A percentile compares a stretch with the other conserved stretches of the same genome.
Evolutionary conservation across 345 rosid genomes (phyloP).

Genomic region (Arabidopsis suecica): DNA sequence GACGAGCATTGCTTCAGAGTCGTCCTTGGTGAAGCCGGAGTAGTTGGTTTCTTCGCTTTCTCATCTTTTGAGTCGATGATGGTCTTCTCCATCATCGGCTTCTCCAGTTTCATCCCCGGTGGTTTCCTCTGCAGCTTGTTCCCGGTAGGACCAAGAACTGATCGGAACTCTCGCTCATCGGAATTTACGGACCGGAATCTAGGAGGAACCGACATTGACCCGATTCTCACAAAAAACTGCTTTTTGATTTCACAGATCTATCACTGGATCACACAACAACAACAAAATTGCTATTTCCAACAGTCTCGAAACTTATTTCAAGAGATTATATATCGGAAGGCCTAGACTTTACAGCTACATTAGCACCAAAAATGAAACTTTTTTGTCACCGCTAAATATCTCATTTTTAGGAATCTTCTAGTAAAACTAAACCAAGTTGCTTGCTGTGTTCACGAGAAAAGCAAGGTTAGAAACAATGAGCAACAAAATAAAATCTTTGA

Average conservation of each 20-base stretch:
- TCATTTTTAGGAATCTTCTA: conserved; percentile 29
- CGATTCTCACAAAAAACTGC: not conserved
- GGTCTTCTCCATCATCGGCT: conserved; percentile 38
- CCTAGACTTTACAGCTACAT: conserved; percentile 35
- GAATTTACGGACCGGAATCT: conserved; percentile 57
- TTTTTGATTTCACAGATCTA: conserved; percentile 36
- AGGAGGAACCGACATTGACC: conserved; percentile 66
- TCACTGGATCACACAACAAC: conserved; percentile 25
- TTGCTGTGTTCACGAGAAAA: conserved; percentile 35
- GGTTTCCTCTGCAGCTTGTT: conserved; percentile 62
- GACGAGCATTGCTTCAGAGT: conserved; percentile 48
- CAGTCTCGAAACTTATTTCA: not conserved
- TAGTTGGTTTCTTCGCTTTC: conserved; percentile 38
- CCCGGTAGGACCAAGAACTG: conserved; percentile 61
- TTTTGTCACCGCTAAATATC: conserved; percentile 14
- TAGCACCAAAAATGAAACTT: conserved; percentile 20
- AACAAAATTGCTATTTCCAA: not conserved
- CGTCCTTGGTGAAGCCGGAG: conserved; percentile 42
- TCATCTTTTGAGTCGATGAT: conserved; percentile 45
- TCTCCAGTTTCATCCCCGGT: conserved; percentile 51
- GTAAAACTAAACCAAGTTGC: conserved; percentile 28
- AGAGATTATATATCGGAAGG: conserved; percentile 15
- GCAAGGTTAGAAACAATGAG: conserved; percentile 17
- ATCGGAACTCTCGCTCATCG: conserved; percentile 54
- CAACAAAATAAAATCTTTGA: conserved; percentile 24